phyloP scores from a whole-genome alignment of 345 rosid species.

The Eucalyptus tenuipes region DNA sequence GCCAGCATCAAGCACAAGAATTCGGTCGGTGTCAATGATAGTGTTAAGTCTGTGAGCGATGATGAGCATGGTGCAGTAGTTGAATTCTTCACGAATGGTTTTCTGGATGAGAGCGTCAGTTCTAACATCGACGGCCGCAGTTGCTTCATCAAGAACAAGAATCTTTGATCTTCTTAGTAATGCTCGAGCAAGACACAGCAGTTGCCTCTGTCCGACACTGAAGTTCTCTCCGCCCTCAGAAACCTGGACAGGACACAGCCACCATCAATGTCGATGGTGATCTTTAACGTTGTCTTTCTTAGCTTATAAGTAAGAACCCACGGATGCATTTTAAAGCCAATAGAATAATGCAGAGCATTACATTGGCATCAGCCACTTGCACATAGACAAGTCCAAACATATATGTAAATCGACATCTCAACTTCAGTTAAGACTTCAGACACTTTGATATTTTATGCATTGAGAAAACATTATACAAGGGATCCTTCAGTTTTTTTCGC shows the following conservation, averaged over 20 bases:
- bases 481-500: neutral
- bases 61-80: conserved; percentile 75
- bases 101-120: conserved; percentile 86
- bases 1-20: conserved; percentile 86
- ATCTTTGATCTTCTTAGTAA: conserved; percentile 77
- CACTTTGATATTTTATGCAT: neutral
- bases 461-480: neutral
- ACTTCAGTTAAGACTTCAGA: neutral
- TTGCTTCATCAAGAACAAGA: conserved; percentile 95
- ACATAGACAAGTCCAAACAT: neutral
- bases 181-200: conserved; percentile 88
- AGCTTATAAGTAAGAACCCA: neutral
- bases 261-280: neutral
- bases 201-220: conserved; percentile 90
- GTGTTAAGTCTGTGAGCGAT: conserved; percentile 93
- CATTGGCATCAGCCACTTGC: neutral
- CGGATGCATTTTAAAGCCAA: neutral
- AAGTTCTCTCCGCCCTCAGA: conserved; percentile 91
- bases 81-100: conserved; percentile 90
- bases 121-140: conserved; percentile 92
- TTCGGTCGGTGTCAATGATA: conserved; percentile 72
- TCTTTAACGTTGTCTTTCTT: neutral
- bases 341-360: neutral
- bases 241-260: neutral
- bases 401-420: neutral